Conservation (phyloP, 306 rosid species). For the Rubus parviflorus region DNA sequence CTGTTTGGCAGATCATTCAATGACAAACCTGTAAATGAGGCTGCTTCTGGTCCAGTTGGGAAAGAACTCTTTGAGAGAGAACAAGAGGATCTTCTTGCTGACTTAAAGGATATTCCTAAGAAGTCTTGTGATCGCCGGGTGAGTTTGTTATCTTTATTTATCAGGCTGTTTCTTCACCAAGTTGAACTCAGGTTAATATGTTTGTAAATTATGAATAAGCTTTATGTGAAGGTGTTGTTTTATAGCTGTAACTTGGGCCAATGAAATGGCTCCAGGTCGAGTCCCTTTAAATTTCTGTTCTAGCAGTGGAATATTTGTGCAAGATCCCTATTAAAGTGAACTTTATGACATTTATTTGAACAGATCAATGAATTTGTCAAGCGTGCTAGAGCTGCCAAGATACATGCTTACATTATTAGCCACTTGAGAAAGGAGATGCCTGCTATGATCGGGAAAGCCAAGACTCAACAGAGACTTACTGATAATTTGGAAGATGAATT, state of each 20-base stretch:
- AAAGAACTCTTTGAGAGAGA: constrained; percentile 86
- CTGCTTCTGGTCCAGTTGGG: constrained; percentile 63
- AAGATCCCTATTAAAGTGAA: background rate
- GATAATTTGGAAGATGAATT: constrained; percentile 76
- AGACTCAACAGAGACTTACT: constrained; percentile 72
- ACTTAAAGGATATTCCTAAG: constrained; percentile 89
- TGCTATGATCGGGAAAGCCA: constrained; percentile 81
- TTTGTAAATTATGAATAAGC: too few relatives aligned
- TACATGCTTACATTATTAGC: constrained; percentile 88
- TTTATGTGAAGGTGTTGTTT: background rate
- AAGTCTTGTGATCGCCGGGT: constrained; percentile 93
- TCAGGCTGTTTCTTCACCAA: background rate
- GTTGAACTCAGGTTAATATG: background rate
- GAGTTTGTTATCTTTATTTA: constrained; percentile 32
- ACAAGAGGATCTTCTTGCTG: constrained; percentile 89
- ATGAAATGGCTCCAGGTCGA: background rate
- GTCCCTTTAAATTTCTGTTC: background rate
- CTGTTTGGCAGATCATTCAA: constrained; percentile 72
- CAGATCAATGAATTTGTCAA: constrained; percentile 97
- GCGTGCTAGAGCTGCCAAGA: constrained; percentile 85
- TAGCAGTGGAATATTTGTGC: background rate
- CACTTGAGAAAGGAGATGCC: constrained; percentile 94
- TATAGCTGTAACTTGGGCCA: background rate
- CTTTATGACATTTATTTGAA: constrained; percentile 1
- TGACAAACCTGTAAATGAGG: constrained; percentile 63